Evolutionary conservation across 148 eudicot species (phyloP).

Genomic region (Euryodendron excelsum): DNA sequence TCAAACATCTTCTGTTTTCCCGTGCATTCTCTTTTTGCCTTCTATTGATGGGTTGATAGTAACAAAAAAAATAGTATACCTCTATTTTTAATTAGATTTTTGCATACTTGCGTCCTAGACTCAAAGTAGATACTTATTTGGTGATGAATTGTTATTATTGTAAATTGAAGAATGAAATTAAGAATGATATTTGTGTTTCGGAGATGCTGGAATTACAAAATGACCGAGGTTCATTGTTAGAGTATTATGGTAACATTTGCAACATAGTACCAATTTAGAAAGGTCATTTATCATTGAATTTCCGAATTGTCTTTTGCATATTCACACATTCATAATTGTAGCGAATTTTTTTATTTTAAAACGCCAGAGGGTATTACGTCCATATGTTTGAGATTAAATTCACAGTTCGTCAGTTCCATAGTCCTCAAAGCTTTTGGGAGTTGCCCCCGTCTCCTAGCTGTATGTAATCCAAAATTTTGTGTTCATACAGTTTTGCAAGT

Average conservation of each 20-base stretch:
- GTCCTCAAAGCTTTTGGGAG: background rate
- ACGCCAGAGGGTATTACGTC: background rate
- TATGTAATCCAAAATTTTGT: conserved; percentile 2
- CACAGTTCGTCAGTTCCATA: background rate
- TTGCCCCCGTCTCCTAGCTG: background rate
- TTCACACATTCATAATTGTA: background rate
- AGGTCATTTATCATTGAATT: background rate
- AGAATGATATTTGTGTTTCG: background rate
- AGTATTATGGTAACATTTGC: background rate
- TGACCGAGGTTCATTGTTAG: background rate
- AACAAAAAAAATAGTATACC: background rate
- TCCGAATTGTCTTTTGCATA: background rate
- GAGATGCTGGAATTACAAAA: background rate
- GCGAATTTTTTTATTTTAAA: background rate
- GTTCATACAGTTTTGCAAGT: conserved; percentile 80
- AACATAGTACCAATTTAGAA: background rate
- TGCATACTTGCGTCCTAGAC: background rate
- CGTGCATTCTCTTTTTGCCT: background rate
- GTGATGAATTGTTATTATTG: background rate
- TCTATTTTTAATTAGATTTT: background rate
- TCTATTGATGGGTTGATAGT: background rate
- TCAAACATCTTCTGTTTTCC: background rate
- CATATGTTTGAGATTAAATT: conserved; percentile 13
- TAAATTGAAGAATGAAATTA: background rate
- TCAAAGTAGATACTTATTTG: background rate